These are phyloP conservation scores for Thielaviopsis musarum DNA, from an alignment of 2,329 filamentous ascomycete species.

Conservation along the genomic window DNA sequence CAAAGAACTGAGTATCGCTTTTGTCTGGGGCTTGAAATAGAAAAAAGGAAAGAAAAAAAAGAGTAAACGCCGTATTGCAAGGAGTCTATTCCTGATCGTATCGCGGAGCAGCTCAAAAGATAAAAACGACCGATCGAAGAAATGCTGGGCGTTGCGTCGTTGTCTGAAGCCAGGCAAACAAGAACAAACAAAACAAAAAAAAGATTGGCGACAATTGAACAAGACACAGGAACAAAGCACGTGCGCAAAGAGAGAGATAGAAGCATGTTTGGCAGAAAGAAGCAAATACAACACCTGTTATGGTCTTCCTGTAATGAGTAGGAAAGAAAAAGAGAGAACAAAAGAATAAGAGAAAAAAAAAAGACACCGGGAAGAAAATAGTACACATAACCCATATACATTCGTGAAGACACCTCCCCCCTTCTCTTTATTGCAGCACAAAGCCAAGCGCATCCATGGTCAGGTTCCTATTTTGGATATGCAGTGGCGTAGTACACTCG, in stretches of 20 bases:
- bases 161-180: background rate
- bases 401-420: constrained; percentile 7
- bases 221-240: background rate
- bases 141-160: background rate
- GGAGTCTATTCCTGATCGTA: background rate
- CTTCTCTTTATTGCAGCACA: constrained; percentile 6
- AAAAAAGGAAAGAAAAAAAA: background rate
- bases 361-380: constrained; percentile 1
- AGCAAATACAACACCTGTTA: too few species aligned
- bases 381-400: constrained; percentile 12
- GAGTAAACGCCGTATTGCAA: background rate
- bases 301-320: too few species aligned
- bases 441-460: background rate
- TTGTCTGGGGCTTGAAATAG: background rate
- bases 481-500: background rate
- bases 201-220: background rate
- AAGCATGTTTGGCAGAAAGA: too few species aligned
- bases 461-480: background rate
- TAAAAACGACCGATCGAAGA: background rate
- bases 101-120: background rate
- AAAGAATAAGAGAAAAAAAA: background rate
- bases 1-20: background rate
- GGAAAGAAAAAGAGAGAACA: background rate
- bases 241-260: background rate
- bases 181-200: background rate